Evolutionary conservation across 371 early-diverging fungal genomes (phyloP).

Genomic region (Quaeritorhiza haematococci): DNA sequence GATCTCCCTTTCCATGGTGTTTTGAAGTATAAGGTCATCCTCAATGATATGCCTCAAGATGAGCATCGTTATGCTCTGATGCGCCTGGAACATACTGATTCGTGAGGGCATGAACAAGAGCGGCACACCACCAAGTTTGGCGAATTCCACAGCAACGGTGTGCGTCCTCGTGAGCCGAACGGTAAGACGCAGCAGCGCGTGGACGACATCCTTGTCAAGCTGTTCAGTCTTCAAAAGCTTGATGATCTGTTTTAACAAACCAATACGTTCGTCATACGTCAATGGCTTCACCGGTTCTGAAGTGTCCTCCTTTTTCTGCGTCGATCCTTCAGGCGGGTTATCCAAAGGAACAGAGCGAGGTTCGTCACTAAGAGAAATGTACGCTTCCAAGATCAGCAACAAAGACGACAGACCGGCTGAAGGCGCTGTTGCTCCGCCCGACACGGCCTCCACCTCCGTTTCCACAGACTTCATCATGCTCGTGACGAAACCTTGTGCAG

Average conservation of each 20-base stretch:
- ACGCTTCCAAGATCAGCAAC: constrained; percentile 63
- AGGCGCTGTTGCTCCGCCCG: constrained; percentile 21
- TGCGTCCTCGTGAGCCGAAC: constrained; percentile 75
- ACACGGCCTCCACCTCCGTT: constrained; percentile 11
- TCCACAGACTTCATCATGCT: constrained; percentile 45
- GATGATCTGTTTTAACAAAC: constrained; percentile 7
- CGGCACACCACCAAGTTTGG: constrained; percentile 60
- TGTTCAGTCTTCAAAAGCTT: constrained; percentile 10
- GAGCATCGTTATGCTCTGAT: constrained; percentile 68
- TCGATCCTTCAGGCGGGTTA: too few relatives aligned
- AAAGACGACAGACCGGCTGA: constrained; percentile 62
- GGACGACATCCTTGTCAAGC: constrained; percentile 22
- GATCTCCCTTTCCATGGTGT: constrained; percentile 73
- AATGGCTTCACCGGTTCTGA: background rate
- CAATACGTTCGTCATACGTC: constrained; percentile 7
- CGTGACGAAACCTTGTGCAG: constrained; percentile 31
- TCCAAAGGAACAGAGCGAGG: too few relatives aligned
- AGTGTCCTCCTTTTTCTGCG: background rate
- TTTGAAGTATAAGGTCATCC: constrained; percentile 53
- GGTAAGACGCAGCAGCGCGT: constrained; percentile 70
- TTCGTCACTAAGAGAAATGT: constrained; percentile 61
- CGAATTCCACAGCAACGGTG: constrained; percentile 59
- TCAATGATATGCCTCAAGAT: constrained; percentile 88
- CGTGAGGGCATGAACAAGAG: constrained; percentile 50
- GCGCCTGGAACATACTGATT: constrained; percentile 60